phyloP scores from a whole-genome alignment of 78 protist species.

The Guillardia theta region DNA sequence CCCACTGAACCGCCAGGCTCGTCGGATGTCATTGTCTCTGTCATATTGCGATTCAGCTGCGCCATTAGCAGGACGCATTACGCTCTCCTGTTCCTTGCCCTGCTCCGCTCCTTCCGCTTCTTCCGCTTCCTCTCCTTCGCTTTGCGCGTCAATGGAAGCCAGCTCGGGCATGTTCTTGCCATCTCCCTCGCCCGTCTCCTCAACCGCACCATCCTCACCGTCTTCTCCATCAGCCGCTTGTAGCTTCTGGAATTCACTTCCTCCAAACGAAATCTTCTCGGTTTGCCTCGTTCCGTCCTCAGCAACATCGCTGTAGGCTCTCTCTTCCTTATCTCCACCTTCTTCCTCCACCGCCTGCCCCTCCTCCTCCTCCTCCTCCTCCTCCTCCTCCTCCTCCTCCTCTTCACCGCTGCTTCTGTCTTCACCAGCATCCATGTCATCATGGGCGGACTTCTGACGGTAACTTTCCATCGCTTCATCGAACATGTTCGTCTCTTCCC shows the following conservation, averaged over 20 bases:
- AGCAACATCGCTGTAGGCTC: no score
- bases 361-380: background rate
- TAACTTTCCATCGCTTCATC: background rate
- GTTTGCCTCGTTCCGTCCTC: no score
- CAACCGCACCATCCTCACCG: no score
- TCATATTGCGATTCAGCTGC: background rate
- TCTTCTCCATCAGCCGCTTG: no score
- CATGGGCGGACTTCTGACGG: background rate
- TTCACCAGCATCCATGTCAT: background rate
- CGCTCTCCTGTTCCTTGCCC: background rate
- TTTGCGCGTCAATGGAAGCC: no score
- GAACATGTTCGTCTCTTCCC: background rate
- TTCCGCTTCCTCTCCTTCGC: no score
- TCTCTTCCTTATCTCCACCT: no score
- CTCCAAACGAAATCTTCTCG: no score
- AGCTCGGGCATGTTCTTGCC: no score
- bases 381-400: background rate
- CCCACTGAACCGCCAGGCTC: conserved; percentile 19
- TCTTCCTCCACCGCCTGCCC: background rate
- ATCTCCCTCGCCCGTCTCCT: no score
- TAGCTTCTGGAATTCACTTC: no score
- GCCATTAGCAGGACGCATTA: background rate
- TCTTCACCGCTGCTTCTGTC: background rate
- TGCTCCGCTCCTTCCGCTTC: background rate
- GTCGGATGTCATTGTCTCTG: background rate